Base-by-base conservation (phyloP, 345 rosid species). In the Moricandia arvensis region DNA sequence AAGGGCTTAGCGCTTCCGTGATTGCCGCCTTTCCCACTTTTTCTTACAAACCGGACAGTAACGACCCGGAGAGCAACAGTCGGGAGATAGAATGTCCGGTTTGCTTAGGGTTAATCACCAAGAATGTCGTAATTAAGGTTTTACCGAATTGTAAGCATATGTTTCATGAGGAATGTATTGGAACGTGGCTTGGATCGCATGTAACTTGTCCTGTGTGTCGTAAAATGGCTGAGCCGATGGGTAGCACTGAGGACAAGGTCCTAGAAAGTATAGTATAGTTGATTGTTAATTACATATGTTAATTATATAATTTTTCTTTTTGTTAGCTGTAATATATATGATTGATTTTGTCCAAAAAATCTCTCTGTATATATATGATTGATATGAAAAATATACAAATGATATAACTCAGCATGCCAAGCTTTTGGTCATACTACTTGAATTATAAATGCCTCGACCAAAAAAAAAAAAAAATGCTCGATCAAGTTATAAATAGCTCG, bases 141-240 rank as follows among this genome's bases (percentile, higher is more conserved):
- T 72, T 72, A 66, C 81, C 77, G 13, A 78, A 78, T 29, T 78
- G 81, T 78, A 72, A 4, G 68, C 81, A 78, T 21, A 78, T 78
- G 77, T 78, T 78, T 66, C 73, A 78, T 66, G 77, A 71, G 27
- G 81, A 78, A 72, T 78, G 81, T 66, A 78, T 71, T 0, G 49
- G 69, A 59, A 72, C 24, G 73, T 78, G 77, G 81, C 77, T 78
- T 72, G 59, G 67, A 7, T 59, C 77, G 4, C 81, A 78, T 29
- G 2, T 55, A 17, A 78, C 81, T 35, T 78, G 81, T 38, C 81
- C 81, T 27, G 73, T 78, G 37, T 78, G 81, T 59, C 81, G 81
- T 31, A 72, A 16, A 35, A 31, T 18, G 30, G 81, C 59, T 21
- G 59, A 66, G 12, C 81, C 77, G 6, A 45, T 55, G 80, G 61